phyloP scores from a whole-genome alignment of 805 yeast genomes.

The Trichomonascus vanleenenianus region DNA sequence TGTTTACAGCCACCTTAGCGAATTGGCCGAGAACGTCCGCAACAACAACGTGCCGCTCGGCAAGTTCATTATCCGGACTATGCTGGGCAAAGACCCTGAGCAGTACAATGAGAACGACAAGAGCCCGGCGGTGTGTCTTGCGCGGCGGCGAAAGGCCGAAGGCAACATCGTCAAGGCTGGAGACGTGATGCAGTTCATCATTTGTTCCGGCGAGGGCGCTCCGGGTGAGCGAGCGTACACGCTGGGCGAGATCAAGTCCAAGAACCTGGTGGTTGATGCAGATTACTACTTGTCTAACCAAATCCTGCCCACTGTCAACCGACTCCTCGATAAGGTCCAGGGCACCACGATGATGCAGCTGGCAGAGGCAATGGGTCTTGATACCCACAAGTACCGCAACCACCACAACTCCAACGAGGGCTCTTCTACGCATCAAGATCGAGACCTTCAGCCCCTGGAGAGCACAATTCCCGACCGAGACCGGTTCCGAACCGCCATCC shows the following conservation, averaged over 20 bases:
- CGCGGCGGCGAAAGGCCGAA: conserved; percentile 65
- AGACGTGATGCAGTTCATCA: conserved; percentile 79
- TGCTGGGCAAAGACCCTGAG: conserved; percentile 79
- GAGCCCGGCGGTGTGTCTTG: conserved; percentile 89
- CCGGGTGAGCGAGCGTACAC: conserved; percentile 83
- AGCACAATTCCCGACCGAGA: conserved; percentile 74
- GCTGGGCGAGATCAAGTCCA: conserved; percentile 53
- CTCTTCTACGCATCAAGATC: conserved; percentile 23
- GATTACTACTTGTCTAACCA: conserved; percentile 80
- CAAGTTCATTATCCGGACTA: conserved; percentile 75
- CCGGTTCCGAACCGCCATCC: conserved; percentile 61
- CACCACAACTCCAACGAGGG: conserved; percentile 5
- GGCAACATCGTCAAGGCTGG: conserved; percentile 88
- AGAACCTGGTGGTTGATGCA: conserved; percentile 59
- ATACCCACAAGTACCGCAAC: conserved; percentile 45
- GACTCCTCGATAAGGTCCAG: conserved; percentile 76
- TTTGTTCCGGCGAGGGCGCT: conserved; percentile 40
- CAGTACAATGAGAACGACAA: conserved; percentile 74
- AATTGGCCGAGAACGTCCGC: conserved; percentile 48
- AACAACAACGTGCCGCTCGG: conserved; percentile 54
- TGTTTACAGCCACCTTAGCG: conserved; percentile 64
- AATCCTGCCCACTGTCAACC: conserved; percentile 81
- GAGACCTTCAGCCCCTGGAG: conserved; percentile 60
- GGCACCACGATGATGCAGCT: conserved; percentile 77
- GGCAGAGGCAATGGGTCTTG: conserved; percentile 72